phyloP scores from a whole-genome alignment of 2,329 filamentous ascomycete genomes.

The Alternaria conjuncta region DNA sequence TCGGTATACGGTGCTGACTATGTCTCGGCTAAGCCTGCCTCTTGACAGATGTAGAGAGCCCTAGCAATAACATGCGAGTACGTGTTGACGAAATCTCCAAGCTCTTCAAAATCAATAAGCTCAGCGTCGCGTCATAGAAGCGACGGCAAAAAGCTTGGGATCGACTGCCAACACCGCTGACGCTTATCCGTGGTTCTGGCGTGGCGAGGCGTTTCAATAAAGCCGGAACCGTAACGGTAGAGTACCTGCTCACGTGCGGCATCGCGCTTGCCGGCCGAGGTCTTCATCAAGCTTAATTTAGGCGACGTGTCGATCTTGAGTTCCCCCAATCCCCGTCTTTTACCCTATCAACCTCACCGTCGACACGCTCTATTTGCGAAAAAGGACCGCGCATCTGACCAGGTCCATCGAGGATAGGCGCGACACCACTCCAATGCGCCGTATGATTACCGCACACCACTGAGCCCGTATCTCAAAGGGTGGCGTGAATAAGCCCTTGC shows the following conservation, averaged over 20 bases:
- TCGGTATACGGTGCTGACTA: background rate
- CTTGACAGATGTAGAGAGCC: background rate
- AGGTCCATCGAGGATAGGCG: background rate
- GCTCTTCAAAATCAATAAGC: background rate
- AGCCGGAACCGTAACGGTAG: background rate
- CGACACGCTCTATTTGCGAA: conserved; percentile 1
- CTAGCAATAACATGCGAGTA: background rate
- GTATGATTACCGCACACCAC: background rate
- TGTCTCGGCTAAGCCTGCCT: background rate
- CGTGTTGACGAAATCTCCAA: no score
- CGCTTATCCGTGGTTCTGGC: background rate
- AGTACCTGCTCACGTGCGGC: conserved; percentile 3
- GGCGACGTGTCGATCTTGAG: background rate
- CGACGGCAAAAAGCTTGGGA: background rate
- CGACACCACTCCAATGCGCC: background rate
- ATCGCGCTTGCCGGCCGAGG: background rate
- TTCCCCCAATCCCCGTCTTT: conserved; percentile 10
- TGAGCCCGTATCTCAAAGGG: background rate
- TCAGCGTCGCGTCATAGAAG: background rate
- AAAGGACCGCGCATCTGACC: conserved; percentile 1
- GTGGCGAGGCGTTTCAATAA: background rate
- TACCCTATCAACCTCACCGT: conserved; percentile 4
- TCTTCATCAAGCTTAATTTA: conserved; percentile 11
- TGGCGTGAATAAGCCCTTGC: background rate
- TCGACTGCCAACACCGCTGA: background rate